phyloP scores from a whole-genome alignment of 495 filamentous ascomycete genomes.

The Penicillium simplicissimum region DNA sequence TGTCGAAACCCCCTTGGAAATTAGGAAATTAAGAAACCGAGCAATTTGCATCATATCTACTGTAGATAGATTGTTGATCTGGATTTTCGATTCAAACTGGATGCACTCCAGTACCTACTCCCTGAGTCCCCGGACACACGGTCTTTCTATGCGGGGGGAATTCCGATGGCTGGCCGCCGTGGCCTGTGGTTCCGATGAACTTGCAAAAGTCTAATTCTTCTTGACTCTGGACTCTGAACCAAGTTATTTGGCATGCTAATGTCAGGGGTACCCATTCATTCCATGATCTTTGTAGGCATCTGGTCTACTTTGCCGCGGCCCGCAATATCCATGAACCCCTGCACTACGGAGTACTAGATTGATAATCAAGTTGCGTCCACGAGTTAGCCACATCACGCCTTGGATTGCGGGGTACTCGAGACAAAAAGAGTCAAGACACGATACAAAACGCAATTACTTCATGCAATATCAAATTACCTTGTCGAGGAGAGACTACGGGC shows the following conservation, averaged over 20 bases:
- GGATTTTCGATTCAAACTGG: too few species aligned
- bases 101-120: too few species aligned
- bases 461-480: too few species aligned
- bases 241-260: too few species aligned
- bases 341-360: neutral
- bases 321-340: neutral
- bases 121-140: neutral
- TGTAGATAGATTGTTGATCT: too few species aligned
- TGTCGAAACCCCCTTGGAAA: too few species aligned
- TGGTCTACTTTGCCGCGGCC: neutral
- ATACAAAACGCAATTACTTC: neutral
- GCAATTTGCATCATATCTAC: too few species aligned
- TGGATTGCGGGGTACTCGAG: neutral
- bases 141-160: neutral
- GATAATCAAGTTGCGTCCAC: neutral
- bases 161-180: constrained; percentile 2
- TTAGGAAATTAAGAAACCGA: too few species aligned
- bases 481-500: too few species aligned
- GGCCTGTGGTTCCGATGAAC: neutral
- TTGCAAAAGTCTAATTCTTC: neutral
- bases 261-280: neutral
- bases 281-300: neutral
- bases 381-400: neutral
- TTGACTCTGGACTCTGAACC: too few species aligned
- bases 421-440: too few species aligned